Evolutionary conservation across 2,329 filamentous ascomycete species (phyloP), one percentile per base, ranked within the genome.

Genomic region (Diaporthe vaccinii): DNA sequence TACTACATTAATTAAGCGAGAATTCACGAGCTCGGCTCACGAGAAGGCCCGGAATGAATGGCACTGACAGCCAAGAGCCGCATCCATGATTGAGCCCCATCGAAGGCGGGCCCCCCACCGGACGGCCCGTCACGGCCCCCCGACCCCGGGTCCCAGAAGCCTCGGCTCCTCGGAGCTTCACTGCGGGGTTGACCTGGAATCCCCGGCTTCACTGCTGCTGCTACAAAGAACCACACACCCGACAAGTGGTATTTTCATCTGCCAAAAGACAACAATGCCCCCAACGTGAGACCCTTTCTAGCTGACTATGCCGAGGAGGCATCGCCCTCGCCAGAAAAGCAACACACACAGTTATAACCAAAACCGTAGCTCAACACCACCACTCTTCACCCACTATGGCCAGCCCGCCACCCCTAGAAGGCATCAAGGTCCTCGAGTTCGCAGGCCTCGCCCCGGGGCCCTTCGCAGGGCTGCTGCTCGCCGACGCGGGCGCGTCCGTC

Each of bases 401-500:
- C 58, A 79, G 78, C 53, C 80, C 80, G 46, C 85, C 86, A 25
- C 86, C 86, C 41, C 84, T 91, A 39, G 82, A 84, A 59, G 89
- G 88, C 76, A 84, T 91, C 81, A 89, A 87, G 78, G 89, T 91
- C 80, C 83, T 92, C 51, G 90, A 92, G 79, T 88, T 92, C 77
- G 90, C 90, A 68, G 90, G 90, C 31, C 86, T 91, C 31, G 92
- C 92, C 22, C 92, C 92, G 78, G 95, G 93, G 36, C 96, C 96
- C 58, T 98, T 97, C 83, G 93, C 95, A 68, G 95, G 95, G 80
- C 91, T 98, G 81, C 91, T 98, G 69, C 92, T 98, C 77, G 93
- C 96, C 79, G 96, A 98, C 85, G 95, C 95, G 78, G 96, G 96
- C 80, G 96, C 96, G 72, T 91, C 91, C 8, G 94, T 98, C 80